Base-by-base conservation (phyloP, 257 asterid genomes). In the Handroanthus guayacan region DNA sequence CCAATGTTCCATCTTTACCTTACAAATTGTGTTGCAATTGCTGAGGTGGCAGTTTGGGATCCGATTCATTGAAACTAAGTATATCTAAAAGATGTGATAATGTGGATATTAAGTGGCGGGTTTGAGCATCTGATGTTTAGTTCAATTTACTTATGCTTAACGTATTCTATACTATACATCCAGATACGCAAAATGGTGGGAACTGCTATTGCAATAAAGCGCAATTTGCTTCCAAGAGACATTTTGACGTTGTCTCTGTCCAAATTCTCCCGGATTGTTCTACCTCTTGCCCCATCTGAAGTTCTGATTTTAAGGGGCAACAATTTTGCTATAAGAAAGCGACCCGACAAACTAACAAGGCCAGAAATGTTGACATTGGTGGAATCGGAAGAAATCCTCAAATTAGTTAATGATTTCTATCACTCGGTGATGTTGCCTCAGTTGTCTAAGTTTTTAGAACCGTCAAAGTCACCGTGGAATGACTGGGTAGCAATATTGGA, bases 161-260 rank as follows among this genome's bases (percentile, higher is more conserved):
- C 78, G 62, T 64, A 64, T 77, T 82, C 56, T 17, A 50, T 48
- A 14, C 44, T 47, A 13, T 31, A 25, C 73, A 4, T 39, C 41
- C 93, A 91, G 97, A 95, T 95, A 82, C 91, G 99, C 76, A 92
- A 95, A 89, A 95, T 95, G 97, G 88, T 95, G 12, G 98, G 97
- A 54, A 88, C 97, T 6, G 97, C 97, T 5, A 86, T 95, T 44
- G 98, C 99, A 45, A 68, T 93, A 66, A 92, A 92, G 79, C 92
- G 97, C 11, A 77, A 80, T 62, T 78, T 95, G 68, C 94, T 95
- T 65, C 98, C 98, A 9, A 82, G 79, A 69, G 99, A 95, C 66
- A 73, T 86, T 74, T 17, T 95, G 79, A 74, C 78, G 56, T 62
- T 92, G 68, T 92, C 99, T 3, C 86, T 95, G 31, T 78, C 82